Conservation (phyloP, 2,329 filamentous ascomycete genomes). For the Orbilia ellipsospora region DNA sequence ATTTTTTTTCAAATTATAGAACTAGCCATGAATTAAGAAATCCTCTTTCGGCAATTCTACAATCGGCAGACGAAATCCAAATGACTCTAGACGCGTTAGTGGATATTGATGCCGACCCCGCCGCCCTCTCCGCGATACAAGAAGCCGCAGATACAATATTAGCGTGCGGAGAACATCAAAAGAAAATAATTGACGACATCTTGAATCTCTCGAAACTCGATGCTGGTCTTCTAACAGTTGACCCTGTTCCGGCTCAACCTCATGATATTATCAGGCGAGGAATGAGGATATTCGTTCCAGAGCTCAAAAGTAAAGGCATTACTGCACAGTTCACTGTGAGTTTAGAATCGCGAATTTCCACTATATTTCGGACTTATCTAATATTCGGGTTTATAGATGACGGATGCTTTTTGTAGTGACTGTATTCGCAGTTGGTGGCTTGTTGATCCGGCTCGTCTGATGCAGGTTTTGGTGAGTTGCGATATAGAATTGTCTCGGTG, state of each 20-base stretch:
- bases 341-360: not conserved
- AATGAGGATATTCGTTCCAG: slow-evolving; percentile 82
- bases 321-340: slow-evolving; percentile 73
- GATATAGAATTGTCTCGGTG: no score
- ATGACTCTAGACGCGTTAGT: slow-evolving; percentile 57
- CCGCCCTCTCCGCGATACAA: slow-evolving; percentile 65
- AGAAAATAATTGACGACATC: slow-evolving; percentile 76
- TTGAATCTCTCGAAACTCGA: slow-evolving; percentile 76
- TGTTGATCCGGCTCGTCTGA: slow-evolving; percentile 78
- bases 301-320: slow-evolving; percentile 78
- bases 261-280: slow-evolving; percentile 75
- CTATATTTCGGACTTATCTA: not conserved
- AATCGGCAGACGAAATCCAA: slow-evolving; percentile 79
- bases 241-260: slow-evolving; percentile 76
- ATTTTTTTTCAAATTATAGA: slow-evolving; percentile 2
- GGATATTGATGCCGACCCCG: slow-evolving; percentile 59
- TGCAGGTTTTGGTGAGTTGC: slow-evolving; percentile 70
- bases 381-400: slow-evolving; percentile 16
- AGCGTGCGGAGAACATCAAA: slow-evolving; percentile 81
- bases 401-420: slow-evolving; percentile 34
- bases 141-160: slow-evolving; percentile 85
- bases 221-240: slow-evolving; percentile 75
- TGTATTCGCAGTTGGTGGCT: slow-evolving; percentile 72
- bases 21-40: slow-evolving; percentile 65
- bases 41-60: slow-evolving; percentile 77